Evolutionary conservation across 768 basidiomycete genomes (phyloP).

Genomic region (Strobilomyces confusus): DNA sequence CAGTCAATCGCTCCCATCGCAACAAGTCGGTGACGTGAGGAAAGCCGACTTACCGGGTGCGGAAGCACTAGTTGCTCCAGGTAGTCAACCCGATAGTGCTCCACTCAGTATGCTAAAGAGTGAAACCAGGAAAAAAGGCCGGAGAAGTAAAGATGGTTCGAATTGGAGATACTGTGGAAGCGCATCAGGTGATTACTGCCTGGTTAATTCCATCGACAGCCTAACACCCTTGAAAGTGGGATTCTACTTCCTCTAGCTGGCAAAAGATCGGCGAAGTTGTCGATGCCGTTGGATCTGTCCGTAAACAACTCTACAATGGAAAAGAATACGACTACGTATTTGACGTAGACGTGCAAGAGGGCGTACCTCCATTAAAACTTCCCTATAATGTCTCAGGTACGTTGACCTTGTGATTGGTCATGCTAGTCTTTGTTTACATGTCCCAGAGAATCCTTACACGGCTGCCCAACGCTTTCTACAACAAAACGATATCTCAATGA

Average conservation of each 20-base stretch:
- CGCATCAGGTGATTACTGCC: constrained; percentile 67
- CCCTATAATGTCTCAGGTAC: constrained; percentile 87
- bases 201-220: background rate
- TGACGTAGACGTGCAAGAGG: constrained; percentile 94
- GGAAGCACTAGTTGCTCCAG: constrained; percentile 74
- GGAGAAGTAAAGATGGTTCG: constrained; percentile 93
- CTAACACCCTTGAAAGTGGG: constrained; percentile 64
- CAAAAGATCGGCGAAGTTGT: constrained; percentile 95
- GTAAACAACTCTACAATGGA: constrained; percentile 89
- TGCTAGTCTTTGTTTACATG: background rate
- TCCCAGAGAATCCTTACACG: constrained; percentile 80
- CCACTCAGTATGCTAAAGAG: constrained; percentile 3
- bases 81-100: constrained; percentile 33
- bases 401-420: constrained; percentile 13
- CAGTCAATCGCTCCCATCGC: constrained; percentile 73
- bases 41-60: constrained; percentile 82
- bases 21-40: constrained; percentile 91
- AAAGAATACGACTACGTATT: constrained; percentile 99
- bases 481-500: constrained; percentile 74
- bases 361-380: constrained; percentile 86
- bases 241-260: constrained; percentile 64
- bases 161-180: constrained; percentile 78
- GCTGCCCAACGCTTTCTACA: constrained; percentile 89
- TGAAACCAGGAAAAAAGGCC: constrained; percentile 71
- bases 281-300: constrained; percentile 86